Base-by-base conservation (phyloP, 768 basidiomycete genomes). In the Pleurotus eryngii region DNA sequence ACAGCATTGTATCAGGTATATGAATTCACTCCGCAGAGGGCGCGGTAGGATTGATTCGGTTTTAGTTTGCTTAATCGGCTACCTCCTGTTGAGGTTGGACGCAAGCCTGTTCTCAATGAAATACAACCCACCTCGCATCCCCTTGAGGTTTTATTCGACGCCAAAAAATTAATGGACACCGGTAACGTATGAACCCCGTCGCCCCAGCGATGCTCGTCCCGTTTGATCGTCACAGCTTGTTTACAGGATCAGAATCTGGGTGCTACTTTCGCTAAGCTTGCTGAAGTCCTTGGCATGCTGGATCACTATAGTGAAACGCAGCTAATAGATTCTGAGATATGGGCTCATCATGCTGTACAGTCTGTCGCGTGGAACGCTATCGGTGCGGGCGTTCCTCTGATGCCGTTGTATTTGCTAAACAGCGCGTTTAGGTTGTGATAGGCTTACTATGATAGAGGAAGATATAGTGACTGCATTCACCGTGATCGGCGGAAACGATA, bases 1-100 rank as follows among this genome's bases (percentile, higher is more conserved):
- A 49, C 88, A 92, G 61, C 87, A 90, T 65, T 92, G 90, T 62
- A 86, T 86, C 64, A 89, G 87, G 91, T 86, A 46, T 30, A 67
- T 63, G 54, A 14, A 27, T 22, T 14, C 58, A 27, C 46, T 11
- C 24, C 12, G 18, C 22, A 20, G 22, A 49, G 17, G 37, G 49
- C 38, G 14, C 39, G 30, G 15, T n/a, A 7, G 4, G 17, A 22
- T 18, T 47, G 14, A 55, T 17, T 39, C 11, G 20, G 35, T 55
- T 24, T 57, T 40, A 93, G 91, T 64, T 75, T 92, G 66, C 65
- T 89, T 24, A 83, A 90, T 70, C 86, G 92, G 14, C 74, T 92
- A 20, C 86, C 87, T 38, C 75, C 82, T 14, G 70, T 69, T 46
- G 73, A 73, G 55, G 71, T 76, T 17, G 75, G 74, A 1, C 72